Evolutionary conservation across 177 flowering plant genomes (phyloP).

Genomic region (Vitis hybrid): DNA sequence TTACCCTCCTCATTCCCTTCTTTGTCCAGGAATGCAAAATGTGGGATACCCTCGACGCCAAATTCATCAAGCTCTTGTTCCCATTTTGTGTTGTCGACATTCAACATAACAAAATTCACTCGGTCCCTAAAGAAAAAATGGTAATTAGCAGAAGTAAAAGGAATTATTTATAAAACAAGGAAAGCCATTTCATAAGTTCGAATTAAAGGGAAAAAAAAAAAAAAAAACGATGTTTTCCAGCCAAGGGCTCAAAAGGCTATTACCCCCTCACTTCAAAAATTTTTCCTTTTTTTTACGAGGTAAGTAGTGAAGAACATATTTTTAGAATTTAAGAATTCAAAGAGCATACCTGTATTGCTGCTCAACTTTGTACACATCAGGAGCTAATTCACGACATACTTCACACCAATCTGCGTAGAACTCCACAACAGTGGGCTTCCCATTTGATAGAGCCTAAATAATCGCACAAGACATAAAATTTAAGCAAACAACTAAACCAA

Average conservation of each 20-base stretch:
- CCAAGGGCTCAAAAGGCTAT: no score
- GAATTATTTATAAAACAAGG: not conserved
- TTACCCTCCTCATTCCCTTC: conserved; percentile 95
- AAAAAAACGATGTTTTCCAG: not conserved
- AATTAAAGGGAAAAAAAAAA: not conserved
- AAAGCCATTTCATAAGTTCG: not conserved
- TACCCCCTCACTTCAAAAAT: no score
- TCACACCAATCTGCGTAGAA: conserved; percentile 99
- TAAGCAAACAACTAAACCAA: not conserved
- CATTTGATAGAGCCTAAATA: conserved; percentile 82
- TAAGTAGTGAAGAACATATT: no score
- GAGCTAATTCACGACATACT: conserved; percentile 94
- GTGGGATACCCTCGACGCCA: conserved; percentile 99
- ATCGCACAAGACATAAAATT: conserved; percentile 7
- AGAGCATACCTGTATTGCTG: conserved; percentile 77
- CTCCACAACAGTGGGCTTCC: conserved; percentile 96
- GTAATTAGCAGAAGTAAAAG: not conserved
- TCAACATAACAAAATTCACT: conserved; percentile 94
- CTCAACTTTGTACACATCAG: conserved; percentile 91
- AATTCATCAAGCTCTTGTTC: conserved; percentile 98
- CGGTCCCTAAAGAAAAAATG: conserved; percentile 51
- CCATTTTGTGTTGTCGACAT: conserved; percentile 99
- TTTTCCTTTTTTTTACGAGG: no score
- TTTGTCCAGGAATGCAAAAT: conserved; percentile 89
- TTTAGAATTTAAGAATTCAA: not conserved